Percentiles rank a stretch among this genome's conserved stretches.
Evolutionary conservation across 805 yeast species (phyloP).

Genomic region (Grigorovia jiainica): DNA sequence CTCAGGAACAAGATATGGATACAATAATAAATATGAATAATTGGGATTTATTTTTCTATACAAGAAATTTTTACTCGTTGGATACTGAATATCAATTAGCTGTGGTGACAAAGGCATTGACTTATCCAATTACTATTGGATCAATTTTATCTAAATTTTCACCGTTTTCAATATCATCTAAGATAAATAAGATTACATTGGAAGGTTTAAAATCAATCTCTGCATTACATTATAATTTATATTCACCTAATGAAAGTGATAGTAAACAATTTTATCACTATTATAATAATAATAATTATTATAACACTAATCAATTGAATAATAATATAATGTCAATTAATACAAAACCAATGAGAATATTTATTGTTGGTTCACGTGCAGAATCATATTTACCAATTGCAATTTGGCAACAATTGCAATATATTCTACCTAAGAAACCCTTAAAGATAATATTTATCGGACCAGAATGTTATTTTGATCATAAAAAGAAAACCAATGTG

Average conservation of each 20-base stretch:
- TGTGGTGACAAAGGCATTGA: slow-evolving; percentile 86
- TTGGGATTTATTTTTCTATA: slow-evolving; percentile 92
- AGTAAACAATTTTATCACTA: neutral
- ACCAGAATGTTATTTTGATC: slow-evolving; percentile 80
- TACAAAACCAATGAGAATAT: slow-evolving; percentile 71
- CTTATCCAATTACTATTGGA: slow-evolving; percentile 87
- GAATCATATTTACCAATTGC: slow-evolving; percentile 91
- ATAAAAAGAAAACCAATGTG: slow-evolving; percentile 46
- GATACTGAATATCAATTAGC: slow-evolving; percentile 94
- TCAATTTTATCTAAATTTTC: slow-evolving; percentile 74
- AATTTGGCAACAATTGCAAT: slow-evolving; percentile 90
- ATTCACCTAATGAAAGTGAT: slow-evolving; percentile 38
- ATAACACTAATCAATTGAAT: slow-evolving; percentile 25
- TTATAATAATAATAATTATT: neutral
- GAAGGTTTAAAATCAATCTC: slow-evolving; percentile 93
- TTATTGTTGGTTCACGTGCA: slow-evolving; percentile 83
- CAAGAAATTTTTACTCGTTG: slow-evolving; percentile 90
- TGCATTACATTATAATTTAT: slow-evolving; percentile 82
- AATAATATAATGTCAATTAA: no score
- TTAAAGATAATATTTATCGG: slow-evolving; percentile 90
- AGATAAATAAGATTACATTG: slow-evolving; percentile 73
- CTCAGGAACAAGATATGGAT: slow-evolving; percentile 67
- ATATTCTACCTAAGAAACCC: slow-evolving; percentile 69
- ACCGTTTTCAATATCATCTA: slow-evolving; percentile 72
- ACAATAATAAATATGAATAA: slow-evolving; percentile 63